Evolutionary conservation across 139 green algal genomes (phyloP).

Genomic region (Micractinium conductrix): DNA sequence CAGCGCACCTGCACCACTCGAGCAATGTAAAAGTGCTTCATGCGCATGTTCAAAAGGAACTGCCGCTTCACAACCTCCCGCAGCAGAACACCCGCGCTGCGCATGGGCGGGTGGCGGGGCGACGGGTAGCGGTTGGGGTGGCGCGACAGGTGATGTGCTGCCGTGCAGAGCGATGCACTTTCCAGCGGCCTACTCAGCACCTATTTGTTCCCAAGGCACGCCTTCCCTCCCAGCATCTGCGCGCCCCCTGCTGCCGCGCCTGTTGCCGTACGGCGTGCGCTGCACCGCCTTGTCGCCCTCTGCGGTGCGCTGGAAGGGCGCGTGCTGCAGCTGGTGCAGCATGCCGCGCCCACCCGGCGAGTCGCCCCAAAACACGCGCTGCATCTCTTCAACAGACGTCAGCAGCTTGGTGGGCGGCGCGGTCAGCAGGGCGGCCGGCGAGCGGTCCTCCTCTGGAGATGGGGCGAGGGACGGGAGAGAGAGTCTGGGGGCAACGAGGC

Average conservation of each 20-base stretch:
- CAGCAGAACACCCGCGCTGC: slow-evolving; percentile 11
- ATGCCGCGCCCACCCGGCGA: slow-evolving; percentile 14
- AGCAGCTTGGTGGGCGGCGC: slow-evolving; percentile 25
- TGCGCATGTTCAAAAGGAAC: slow-evolving; percentile 17
- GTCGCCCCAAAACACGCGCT: slow-evolving; percentile 27
- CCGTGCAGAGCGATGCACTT: not conserved
- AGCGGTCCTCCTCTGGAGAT: slow-evolving; percentile 6
- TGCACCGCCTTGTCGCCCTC: not conserved
- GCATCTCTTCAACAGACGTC: slow-evolving; percentile 26
- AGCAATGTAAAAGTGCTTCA: slow-evolving; percentile 21
- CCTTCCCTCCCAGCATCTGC: not conserved
- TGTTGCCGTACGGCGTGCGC: slow-evolving; percentile 18
- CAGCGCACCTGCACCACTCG: too few species aligned
- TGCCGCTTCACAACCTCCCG: slow-evolving; percentile 13
- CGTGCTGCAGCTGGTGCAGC: slow-evolving; percentile 26
- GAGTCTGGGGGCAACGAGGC: not conserved
- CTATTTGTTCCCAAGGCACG: not conserved
- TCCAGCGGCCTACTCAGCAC: not conserved
- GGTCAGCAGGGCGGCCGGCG: slow-evolving; percentile 8
- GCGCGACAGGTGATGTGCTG: not conserved
- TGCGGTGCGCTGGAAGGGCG: not conserved
- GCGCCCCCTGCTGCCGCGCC: not conserved
- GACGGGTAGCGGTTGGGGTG: not conserved
- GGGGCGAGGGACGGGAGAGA: not conserved
- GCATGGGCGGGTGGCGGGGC: too few species aligned